Percentiles rank a stretch among this genome's conserved stretches.
phyloP scores from a whole-genome alignment of 1,284 basidiomycete genomes.

The Sporisorium sorghi region DNA sequence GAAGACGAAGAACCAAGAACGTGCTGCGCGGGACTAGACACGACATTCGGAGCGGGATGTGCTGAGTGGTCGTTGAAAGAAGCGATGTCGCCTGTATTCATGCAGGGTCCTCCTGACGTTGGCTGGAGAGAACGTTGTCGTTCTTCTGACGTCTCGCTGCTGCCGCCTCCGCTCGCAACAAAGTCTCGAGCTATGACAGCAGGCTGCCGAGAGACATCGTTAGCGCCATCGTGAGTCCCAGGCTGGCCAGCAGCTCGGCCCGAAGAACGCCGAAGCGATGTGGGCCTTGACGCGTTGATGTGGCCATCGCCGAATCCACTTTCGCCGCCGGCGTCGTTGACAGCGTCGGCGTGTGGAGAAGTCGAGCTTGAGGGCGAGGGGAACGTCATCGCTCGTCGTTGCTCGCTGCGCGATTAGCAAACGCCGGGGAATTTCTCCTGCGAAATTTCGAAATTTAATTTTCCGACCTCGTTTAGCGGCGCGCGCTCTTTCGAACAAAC shows the following conservation, averaged over 20 bases:
- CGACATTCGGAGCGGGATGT: not conserved
- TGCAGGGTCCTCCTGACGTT: conserved; percentile 18
- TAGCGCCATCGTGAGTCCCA: not conserved
- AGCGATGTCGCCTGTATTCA: not conserved
- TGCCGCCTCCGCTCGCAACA: not conserved
- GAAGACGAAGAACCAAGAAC: conserved; percentile 6
- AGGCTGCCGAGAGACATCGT: not conserved
- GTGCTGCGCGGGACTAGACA: not conserved
- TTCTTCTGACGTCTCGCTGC: not conserved
- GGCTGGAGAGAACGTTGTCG: not conserved
- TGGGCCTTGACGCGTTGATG: not conserved
- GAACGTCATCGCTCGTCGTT: conserved; percentile 12
- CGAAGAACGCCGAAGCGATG: not conserved
- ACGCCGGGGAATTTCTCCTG: not conserved
- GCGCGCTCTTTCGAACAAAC: too few relatives aligned
- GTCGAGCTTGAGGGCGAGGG: too few relatives aligned
- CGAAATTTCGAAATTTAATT: not conserved
- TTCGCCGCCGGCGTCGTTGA: too few relatives aligned
- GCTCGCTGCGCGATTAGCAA: conserved; percentile 21
- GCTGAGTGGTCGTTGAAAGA: not conserved
- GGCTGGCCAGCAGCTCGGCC: not conserved
- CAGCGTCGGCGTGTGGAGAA: too few relatives aligned
- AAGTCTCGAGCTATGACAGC: conserved; percentile 2
- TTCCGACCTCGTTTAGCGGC: not conserved
- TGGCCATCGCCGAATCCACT: conserved; percentile 1